Evolutionary conservation across 1,284 basidiomycete genomes (phyloP).

Genomic region (Austroboletus niveus): DNA sequence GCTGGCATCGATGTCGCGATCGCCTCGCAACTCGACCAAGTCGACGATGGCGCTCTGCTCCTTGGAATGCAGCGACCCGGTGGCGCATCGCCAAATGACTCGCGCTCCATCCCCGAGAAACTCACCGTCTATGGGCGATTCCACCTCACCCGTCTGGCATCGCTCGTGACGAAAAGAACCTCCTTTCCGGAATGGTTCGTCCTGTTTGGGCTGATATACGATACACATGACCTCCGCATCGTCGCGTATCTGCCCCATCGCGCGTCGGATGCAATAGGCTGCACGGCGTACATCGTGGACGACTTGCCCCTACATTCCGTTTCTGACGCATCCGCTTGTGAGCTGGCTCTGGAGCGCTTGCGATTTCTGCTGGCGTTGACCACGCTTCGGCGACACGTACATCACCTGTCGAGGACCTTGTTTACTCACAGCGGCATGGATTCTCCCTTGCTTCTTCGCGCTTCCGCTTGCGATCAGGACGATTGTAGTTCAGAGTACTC

Average conservation of each 20-base stretch:
- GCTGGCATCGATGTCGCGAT: too few relatives aligned
- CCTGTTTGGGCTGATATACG: conserved; percentile 25
- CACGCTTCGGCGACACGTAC: conserved; percentile 20
- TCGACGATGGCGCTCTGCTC: background rate
- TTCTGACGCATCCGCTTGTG: conserved; percentile 7
- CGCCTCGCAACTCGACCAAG: too few relatives aligned
- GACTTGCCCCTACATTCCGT: conserved; percentile 13
- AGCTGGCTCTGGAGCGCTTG: conserved; percentile 14
- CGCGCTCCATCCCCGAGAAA: conserved; percentile 11
- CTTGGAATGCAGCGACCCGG: too few relatives aligned
- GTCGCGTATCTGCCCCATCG: conserved; percentile 22
- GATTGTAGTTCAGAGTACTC: conserved; percentile 23
- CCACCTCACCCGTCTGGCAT: conserved; percentile 19
- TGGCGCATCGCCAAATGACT: too few relatives aligned
- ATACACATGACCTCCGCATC: conserved; percentile 16
- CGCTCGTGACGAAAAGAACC: background rate
- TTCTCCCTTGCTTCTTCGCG: too few relatives aligned
- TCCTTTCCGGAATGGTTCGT: conserved; percentile 29
- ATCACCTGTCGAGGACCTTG: conserved; percentile 13
- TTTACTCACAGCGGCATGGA: background rate
- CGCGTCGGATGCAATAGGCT: conserved; percentile 7
- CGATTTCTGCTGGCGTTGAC: conserved; percentile 20
- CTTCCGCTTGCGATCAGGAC: too few relatives aligned
- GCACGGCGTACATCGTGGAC: conserved; percentile 20
- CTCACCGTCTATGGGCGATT: conserved; percentile 9